Conservation (phyloP, 2,329 filamentous ascomycete genomes). For the Orbilia blumenaviensis region DNA sequence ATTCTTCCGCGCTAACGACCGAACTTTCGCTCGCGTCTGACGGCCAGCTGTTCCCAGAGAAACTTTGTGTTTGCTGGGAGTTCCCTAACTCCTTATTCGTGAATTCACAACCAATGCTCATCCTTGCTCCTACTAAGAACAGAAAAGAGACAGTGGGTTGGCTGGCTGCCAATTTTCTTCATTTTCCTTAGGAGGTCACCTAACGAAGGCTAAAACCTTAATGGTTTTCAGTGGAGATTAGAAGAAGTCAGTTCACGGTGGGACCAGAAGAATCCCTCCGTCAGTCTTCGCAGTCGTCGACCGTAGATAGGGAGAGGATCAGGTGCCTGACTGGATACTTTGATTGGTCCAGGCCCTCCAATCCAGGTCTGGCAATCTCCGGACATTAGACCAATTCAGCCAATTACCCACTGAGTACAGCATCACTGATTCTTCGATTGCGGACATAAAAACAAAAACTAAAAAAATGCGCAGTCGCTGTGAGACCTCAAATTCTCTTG, state of each 20-base stretch:
- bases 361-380: slow-evolving; percentile 38
- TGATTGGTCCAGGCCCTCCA: slow-evolving; percentile 36
- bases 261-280: slow-evolving; percentile 18
- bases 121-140: not conserved
- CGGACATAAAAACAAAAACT: slow-evolving; percentile 38
- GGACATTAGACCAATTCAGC: slow-evolving; percentile 36
- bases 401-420: slow-evolving; percentile 28
- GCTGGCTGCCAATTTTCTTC: slow-evolving; percentile 1
- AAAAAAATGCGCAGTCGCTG: slow-evolving; percentile 12
- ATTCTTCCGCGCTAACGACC: slow-evolving; percentile 7
- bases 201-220: slow-evolving; percentile 45
- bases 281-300: slow-evolving; percentile 2
- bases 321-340: slow-evolving; percentile 5
- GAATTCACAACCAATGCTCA: slow-evolving; percentile 26
- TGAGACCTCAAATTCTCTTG: slow-evolving; percentile 1
- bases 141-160: slow-evolving; percentile 4
- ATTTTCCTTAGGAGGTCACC: not conserved
- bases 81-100: slow-evolving; percentile 8
- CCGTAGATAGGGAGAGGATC: not conserved
- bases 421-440: slow-evolving; percentile 9
- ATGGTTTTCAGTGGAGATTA: slow-evolving; percentile 41
- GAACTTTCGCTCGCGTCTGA: slow-evolving; percentile 37
- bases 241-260: not conserved
- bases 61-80: slow-evolving; percentile 32
- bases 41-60: slow-evolving; percentile 27